Conservation (phyloP, 805 yeast genomes). For the Sugiyamaella marilandica region DNA sequence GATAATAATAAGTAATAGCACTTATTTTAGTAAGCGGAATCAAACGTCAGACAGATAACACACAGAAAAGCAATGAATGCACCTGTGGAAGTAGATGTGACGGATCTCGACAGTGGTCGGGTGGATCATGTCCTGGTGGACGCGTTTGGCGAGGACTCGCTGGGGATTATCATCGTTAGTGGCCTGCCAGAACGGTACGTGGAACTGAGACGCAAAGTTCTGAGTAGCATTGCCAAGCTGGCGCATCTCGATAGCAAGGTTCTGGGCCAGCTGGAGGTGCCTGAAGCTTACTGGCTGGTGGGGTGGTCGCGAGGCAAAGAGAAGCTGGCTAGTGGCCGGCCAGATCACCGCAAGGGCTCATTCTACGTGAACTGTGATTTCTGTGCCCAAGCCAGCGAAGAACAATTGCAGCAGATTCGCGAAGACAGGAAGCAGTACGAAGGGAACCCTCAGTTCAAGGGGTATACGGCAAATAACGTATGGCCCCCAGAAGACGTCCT, state of each 20-base stretch:
- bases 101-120: constrained; percentile 29
- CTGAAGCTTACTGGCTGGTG: constrained; percentile 48
- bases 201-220: constrained; percentile 40
- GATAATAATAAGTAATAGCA: not conserved
- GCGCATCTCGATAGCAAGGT: constrained; percentile 37
- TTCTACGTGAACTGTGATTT: constrained; percentile 57
- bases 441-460: constrained; percentile 32
- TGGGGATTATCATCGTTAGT: constrained; percentile 49
- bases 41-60: not conserved
- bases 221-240: constrained; percentile 40
- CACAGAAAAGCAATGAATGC: no score
- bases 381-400: constrained; percentile 25
- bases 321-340: constrained; percentile 40
- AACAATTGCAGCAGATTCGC: not conserved
- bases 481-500: constrained; percentile 43
- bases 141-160: constrained; percentile 53
- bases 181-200: constrained; percentile 39
- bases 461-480: constrained; percentile 46
- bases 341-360: constrained; percentile 52
- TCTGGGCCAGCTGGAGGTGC: constrained; percentile 41
- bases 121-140: constrained; percentile 32
- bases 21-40: not conserved
- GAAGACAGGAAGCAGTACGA: not conserved
- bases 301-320: constrained; percentile 64
- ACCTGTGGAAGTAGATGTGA: constrained; percentile 19